phyloP scores from a whole-genome alignment of 1,139 yeast genomes.

The Suhomyces chickasaworum region DNA sequence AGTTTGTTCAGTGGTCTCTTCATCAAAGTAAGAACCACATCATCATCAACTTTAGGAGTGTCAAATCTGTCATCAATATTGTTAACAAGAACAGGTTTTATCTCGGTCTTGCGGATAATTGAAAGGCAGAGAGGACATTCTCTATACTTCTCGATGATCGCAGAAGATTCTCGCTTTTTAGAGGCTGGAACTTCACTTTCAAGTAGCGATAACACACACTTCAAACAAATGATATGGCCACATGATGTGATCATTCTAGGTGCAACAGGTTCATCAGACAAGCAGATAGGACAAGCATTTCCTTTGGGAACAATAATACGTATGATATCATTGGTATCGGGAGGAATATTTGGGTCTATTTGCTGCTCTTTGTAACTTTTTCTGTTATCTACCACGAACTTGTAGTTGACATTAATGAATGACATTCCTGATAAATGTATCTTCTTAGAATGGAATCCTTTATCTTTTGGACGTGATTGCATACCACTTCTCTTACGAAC shows the following conservation, averaged over 20 bases:
- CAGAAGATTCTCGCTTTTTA: constrained; percentile 38
- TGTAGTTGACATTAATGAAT: constrained; percentile 82
- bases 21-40: constrained; percentile 69
- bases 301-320: constrained; percentile 76
- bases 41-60: constrained; percentile 62
- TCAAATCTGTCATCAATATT: constrained; percentile 58
- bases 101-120: constrained; percentile 56
- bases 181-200: constrained; percentile 54
- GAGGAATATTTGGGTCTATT: constrained; percentile 73
- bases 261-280: constrained; percentile 80
- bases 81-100: constrained; percentile 70
- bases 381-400: constrained; percentile 71
- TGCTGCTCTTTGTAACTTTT: constrained; percentile 58
- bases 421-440: constrained; percentile 64
- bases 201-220: constrained; percentile 74
- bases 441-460: constrained; percentile 17
- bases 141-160: constrained; percentile 53
- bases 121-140: constrained; percentile 89
- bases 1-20: constrained; percentile 61
- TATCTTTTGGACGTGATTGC: constrained; percentile 6
- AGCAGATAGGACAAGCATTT: constrained; percentile 87
- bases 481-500: constrained; percentile 17
- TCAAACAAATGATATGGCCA: constrained; percentile 88
- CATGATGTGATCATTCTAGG: constrained; percentile 90
- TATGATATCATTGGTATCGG: constrained; percentile 61